Percentiles rank a stretch among this genome's conserved stretches.
Conservation (phyloP, 2,329 filamentous ascomycete species). For the Colletotrichum falcatum region DNA sequence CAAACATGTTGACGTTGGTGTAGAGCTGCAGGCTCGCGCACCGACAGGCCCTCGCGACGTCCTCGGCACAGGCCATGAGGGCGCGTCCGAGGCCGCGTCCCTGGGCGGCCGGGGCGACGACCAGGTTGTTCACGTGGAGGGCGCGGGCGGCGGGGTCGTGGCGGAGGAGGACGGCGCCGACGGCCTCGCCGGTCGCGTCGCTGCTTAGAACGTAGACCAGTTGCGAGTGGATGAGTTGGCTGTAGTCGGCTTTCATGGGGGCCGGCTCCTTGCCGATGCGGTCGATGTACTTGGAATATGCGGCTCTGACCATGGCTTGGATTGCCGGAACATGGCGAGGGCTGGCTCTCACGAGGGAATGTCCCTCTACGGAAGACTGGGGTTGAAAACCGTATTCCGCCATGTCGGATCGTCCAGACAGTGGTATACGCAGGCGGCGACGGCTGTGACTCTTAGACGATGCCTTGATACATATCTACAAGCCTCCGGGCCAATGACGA, state of each 20-base stretch:
- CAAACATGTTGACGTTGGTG: slow-evolving; percentile 41
- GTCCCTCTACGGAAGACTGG: neutral
- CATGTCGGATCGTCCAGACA: neutral
- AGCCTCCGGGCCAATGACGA: neutral
- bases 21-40: slow-evolving; percentile 5
- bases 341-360: neutral
- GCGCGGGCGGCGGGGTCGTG: neutral
- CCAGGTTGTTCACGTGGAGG: slow-evolving; percentile 10
- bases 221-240: slow-evolving; percentile 44
- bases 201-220: slow-evolving; percentile 45
- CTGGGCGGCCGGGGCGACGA: slow-evolving; percentile 1
- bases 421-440: neutral
- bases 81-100: neutral
- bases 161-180: slow-evolving; percentile 3
- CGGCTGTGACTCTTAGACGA: neutral
- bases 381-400: neutral
- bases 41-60: neutral
- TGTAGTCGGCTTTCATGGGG: slow-evolving; percentile 52
- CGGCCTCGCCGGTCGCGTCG: neutral
- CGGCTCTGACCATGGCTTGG: slow-evolving; percentile 47
- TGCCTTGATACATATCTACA: neutral
- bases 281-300: slow-evolving; percentile 51
- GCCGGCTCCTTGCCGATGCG: slow-evolving; percentile 52
- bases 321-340: slow-evolving; percentile 47
- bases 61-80: neutral